Evolutionary conservation across 495 filamentous ascomycete species (phyloP), one percentile per base, ranked within the genome.

Genomic region (Penicillium crystallinum): DNA sequence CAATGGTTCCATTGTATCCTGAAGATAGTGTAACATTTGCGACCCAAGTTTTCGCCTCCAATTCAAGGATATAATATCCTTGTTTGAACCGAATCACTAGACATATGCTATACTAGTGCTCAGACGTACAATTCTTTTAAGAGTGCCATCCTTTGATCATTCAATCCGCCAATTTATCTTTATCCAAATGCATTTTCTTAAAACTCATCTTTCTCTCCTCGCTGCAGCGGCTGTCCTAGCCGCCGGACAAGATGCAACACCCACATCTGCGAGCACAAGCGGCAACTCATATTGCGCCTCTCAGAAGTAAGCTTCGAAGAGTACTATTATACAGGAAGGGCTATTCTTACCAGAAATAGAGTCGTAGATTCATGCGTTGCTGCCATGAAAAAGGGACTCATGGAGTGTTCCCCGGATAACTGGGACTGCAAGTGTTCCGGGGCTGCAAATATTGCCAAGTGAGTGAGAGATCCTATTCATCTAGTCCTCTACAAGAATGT

Each of bases 341-440:
- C 23, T 1, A 9, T 39, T 27, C 55, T 54, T 12, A 58, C 44
- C 10, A 15, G 18, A 7, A 46, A 10, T 15, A 65, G 62, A 6
- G 6, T 63, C 7, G 62, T 65, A 22, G 54, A 63, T 19, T 22
- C 34, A 49, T 65, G 62, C 30, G 52, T 63, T 2, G 9, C 33
- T 4, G 41, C 36, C 9, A 63, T 65, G 62, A 51, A 54, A 27
- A 27, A 21, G 1, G 35, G 35, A 4, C 54, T 65, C 17, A 21
- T 18, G 1, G 56, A 55, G 18, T 65, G 62, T 19, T 9, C 49
- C 5, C 4, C 31, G 0, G 22, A 36, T 30, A 46, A 65, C 23
- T 65, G 62, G 62, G 59, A 65, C 19, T 65, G 62, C 56, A 65
- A 65, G 30, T 65, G 62, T 21, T 54, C 56, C 1, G 59, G 52